phyloP scores from a whole-genome alignment of 345 rosid genomes.

The Brassica rapa region DNA sequence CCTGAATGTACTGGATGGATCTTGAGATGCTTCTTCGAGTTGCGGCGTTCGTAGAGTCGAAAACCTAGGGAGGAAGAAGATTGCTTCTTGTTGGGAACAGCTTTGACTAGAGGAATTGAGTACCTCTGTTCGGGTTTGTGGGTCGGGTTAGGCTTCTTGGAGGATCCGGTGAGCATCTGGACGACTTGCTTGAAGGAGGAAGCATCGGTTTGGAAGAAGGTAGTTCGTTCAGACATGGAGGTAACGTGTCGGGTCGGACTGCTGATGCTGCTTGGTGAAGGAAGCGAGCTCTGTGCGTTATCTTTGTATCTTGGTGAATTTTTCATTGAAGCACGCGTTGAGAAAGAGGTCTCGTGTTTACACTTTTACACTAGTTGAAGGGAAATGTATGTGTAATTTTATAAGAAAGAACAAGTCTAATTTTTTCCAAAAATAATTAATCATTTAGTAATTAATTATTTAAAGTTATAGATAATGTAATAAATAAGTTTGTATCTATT shows the following conservation, averaged over 20 bases:
- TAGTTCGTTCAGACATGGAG: slow-evolving; percentile 59
- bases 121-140: slow-evolving; percentile 39
- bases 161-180: slow-evolving; percentile 80
- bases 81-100: slow-evolving; percentile 55
- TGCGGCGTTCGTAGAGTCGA: slow-evolving; percentile 75
- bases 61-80: slow-evolving; percentile 33
- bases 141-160: slow-evolving; percentile 11
- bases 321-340: slow-evolving; percentile 50
- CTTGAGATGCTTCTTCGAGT: slow-evolving; percentile 66
- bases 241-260: slow-evolving; percentile 44
- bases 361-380: neutral
- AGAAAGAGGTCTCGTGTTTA: neutral
- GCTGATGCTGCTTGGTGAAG: slow-evolving; percentile 36
- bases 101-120: slow-evolving; percentile 71
- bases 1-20: slow-evolving; percentile 68
- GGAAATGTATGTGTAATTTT: neutral
- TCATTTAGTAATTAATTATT: neutral
- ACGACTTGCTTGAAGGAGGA: slow-evolving; percentile 87
- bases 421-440: neutral
- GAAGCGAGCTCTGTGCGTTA: slow-evolving; percentile 28
- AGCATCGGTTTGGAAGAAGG: slow-evolving; percentile 75
- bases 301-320: slow-evolving; percentile 46
- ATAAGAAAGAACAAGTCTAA: neutral
- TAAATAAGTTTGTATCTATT: neutral
- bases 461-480: neutral